Percentiles rank a stretch among this genome's conserved stretches.
Evolutionary conservation across 345 rosid species (phyloP).

Genomic region (Kernera saxatilis): DNA sequence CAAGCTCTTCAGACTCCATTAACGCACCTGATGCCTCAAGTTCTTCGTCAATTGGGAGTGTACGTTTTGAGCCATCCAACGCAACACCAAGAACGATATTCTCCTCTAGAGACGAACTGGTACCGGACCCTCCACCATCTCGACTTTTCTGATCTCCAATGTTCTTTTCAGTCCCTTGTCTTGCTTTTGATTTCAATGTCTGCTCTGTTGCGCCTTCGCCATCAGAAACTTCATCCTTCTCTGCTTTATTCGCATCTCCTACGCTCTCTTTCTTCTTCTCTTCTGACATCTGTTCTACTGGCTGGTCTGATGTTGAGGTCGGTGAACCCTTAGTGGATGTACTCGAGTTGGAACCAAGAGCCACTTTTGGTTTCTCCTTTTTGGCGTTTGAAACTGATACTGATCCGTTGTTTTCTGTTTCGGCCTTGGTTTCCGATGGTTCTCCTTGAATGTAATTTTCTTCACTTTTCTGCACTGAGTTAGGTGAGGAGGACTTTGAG

Average conservation of each 20-base stretch:
- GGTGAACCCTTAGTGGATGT: slow-evolving; percentile 1
- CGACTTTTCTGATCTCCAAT: slow-evolving; percentile 10
- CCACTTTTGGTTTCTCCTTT: slow-evolving; percentile 29
- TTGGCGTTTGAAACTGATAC: slow-evolving; percentile 25
- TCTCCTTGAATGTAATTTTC: slow-evolving; percentile 51
- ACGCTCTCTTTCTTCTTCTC: slow-evolving; percentile 24
- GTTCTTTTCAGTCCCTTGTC: slow-evolving; percentile 16
- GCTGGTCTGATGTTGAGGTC: not conserved
- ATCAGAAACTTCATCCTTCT: slow-evolving; percentile 18
- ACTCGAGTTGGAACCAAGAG: slow-evolving; percentile 23
- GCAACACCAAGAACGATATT: slow-evolving; percentile 90
- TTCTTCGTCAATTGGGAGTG: slow-evolving; percentile 83
- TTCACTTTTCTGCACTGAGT: slow-evolving; percentile 31
- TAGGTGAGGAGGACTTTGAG: slow-evolving; percentile 44
- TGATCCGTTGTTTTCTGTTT: slow-evolving; percentile 32
- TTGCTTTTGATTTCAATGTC: slow-evolving; percentile 18
- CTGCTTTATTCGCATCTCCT: slow-evolving; percentile 25
- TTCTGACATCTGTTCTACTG: slow-evolving; percentile 22
- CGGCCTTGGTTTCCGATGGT: slow-evolving; percentile 18
- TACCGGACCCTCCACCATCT: slow-evolving; percentile 23
- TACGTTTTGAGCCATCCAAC: slow-evolving; percentile 80
- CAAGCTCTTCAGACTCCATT: slow-evolving; percentile 52
- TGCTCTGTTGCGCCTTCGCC: slow-evolving; percentile 10
- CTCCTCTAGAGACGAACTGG: slow-evolving; percentile 57
- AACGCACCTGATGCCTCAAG: slow-evolving; percentile 23